phyloP scores from a whole-genome alignment of 2,329 filamentous ascomycete genomes.

The Colletotrichum sp. region DNA sequence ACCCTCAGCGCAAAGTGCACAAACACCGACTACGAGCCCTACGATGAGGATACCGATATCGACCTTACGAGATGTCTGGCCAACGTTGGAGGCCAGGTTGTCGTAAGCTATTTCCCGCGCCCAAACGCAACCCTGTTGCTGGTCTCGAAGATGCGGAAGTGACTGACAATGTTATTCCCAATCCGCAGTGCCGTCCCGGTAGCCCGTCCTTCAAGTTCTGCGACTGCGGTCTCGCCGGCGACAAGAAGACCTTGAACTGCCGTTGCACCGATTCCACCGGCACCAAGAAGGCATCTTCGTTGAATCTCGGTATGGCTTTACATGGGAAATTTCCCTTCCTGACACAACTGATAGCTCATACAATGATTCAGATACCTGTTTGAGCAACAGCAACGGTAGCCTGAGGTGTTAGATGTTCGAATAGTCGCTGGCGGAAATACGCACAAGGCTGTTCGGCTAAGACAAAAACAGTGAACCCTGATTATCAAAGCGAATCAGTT shows the following conservation, averaged over 20 bases:
- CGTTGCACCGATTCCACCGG: neutral
- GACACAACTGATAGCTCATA: rapidly evolving
- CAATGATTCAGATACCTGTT: neutral
- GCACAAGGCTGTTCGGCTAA: no score
- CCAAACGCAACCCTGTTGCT: rapidly evolving
- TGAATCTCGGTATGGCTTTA: neutral
- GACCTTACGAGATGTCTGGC: neutral
- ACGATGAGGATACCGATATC: neutral
- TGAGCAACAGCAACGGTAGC: neutral
- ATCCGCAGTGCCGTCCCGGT: neutral
- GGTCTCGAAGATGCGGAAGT: rapidly evolving
- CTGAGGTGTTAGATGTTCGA: no score
- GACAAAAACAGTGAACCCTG: no score
- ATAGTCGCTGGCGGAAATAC: no score
- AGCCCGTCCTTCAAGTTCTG: neutral
- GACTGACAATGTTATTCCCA: rapidly evolving
- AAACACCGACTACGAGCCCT: neutral
- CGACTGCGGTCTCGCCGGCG: neutral
- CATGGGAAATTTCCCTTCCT: neutral
- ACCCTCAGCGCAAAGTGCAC: neutral
- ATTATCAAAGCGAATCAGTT: no score
- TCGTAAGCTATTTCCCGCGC: neutral
- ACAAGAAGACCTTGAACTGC: neutral
- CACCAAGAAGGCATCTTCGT: neutral
- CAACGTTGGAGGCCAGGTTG: neutral